These are phyloP conservation scores for Alternaria sp. DNA, from an alignment of 2,329 filamentous ascomycete species.

Conservation along the genomic window DNA sequence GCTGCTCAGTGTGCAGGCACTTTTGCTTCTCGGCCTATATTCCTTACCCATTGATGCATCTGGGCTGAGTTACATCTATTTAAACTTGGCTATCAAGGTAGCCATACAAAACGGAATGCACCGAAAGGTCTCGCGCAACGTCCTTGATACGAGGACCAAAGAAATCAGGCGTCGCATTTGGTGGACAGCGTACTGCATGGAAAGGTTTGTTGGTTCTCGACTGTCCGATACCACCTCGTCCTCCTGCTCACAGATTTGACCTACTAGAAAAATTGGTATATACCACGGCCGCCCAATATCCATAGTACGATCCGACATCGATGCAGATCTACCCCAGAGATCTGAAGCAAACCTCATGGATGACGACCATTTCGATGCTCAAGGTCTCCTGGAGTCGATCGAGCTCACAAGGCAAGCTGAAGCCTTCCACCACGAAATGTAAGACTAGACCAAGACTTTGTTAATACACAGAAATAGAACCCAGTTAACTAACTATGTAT, in stretches of 20 bases:
- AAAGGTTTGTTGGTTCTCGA: constrained; percentile 10
- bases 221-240: not conserved
- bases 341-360: not conserved
- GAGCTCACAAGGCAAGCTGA: constrained; percentile 11
- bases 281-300: constrained; percentile 20
- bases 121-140: constrained; percentile 41
- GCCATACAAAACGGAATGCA: constrained; percentile 69
- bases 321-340: constrained; percentile 11
- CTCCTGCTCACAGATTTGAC: not conserved
- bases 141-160: constrained; percentile 6
- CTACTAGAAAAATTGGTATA: constrained; percentile 15
- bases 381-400: constrained; percentile 10
- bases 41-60: constrained; percentile 63
- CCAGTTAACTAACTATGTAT: not conserved
- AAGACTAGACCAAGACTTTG: not conserved
- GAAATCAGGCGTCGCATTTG: constrained; percentile 20
- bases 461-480: not conserved
- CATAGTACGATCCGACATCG: constrained; percentile 15
- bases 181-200: constrained; percentile 22
- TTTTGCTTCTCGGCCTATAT: constrained; percentile 63
- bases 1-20: constrained; percentile 64
- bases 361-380: constrained; percentile 1
- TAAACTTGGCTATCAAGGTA: constrained; percentile 62
- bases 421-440: constrained; percentile 15
- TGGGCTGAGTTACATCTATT: constrained; percentile 63